phyloP scores from a whole-genome alignment of 768 basidiomycete species.

The Termitomyces sp. region DNA sequence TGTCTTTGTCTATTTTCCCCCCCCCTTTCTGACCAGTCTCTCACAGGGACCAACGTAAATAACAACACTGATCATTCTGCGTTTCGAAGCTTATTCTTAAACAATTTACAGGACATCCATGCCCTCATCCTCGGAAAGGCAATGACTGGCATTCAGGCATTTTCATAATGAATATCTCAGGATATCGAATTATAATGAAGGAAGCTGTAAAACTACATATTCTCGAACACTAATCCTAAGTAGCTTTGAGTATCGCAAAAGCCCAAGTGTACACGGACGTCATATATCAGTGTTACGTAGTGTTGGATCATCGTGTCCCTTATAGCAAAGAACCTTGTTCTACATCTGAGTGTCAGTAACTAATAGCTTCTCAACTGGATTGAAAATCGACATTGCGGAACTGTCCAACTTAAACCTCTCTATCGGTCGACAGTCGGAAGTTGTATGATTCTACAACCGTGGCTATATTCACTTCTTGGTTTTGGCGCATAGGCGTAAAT shows the following conservation, averaged over 20 bases:
- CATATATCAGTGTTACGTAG: constrained; percentile 69
- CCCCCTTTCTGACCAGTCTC: constrained; percentile 1
- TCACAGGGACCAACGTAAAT: constrained; percentile 56
- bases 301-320: constrained; percentile 70
- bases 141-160: constrained; percentile 86
- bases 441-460: neutral
- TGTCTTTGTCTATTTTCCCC: neutral
- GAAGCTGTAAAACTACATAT: neutral
- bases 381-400: constrained; percentile 40
- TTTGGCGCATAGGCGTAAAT: constrained; percentile 75
- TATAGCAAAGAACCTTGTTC: constrained; percentile 53
- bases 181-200: neutral
- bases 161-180: constrained; percentile 45
- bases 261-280: constrained; percentile 5
- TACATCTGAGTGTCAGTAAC: constrained; percentile 20
- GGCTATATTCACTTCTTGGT: constrained; percentile 41
- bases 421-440: neutral
- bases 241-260: neutral
- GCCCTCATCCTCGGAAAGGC: constrained; percentile 93
- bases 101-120: constrained; percentile 68
- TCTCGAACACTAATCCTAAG: neutral
- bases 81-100: constrained; percentile 7
- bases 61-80: neutral
- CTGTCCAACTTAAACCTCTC: constrained; percentile 86
- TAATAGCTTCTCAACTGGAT: neutral